Conservation (phyloP, 768 basidiomycete species). For the Macrolepiota albuminosa region DNA sequence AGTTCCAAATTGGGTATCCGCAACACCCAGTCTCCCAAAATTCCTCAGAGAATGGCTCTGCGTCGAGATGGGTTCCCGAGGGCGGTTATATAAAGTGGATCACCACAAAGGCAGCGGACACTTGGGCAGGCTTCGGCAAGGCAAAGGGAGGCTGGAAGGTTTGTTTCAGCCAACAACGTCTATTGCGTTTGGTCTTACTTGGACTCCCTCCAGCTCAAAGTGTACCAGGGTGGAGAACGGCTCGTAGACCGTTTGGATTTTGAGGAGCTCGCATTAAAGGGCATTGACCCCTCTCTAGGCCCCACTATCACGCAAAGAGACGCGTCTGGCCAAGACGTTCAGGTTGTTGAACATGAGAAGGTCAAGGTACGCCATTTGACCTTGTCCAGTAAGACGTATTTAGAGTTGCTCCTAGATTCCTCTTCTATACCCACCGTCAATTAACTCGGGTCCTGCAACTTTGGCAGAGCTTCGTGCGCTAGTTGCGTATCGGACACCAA, state of each 20-base stretch:
- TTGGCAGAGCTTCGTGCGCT: conserved; percentile 47
- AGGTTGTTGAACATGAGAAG: conserved; percentile 17
- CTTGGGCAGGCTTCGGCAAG: conserved; percentile 69
- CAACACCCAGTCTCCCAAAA: conserved; percentile 9
- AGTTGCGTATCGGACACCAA: conserved; percentile 51
- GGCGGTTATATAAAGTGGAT: conserved; percentile 46
- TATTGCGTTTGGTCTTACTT: background rate
- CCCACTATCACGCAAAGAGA: conserved; percentile 36
- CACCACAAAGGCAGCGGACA: conserved; percentile 44
- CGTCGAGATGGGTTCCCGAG: conserved; percentile 29
- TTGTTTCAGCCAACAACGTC: conserved; percentile 15
- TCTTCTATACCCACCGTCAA: conserved; percentile 53
- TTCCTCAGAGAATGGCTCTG: conserved; percentile 20
- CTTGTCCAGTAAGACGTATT: background rate
- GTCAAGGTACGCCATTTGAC: conserved; percentile 1
- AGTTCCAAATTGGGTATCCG: conserved; percentile 33
- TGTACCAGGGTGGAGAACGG: conserved; percentile 61
- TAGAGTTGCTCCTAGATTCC: conserved; percentile 46
- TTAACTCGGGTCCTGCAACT: conserved; percentile 28
- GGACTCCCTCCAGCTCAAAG: conserved; percentile 39
- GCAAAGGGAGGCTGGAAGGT: conserved; percentile 75
- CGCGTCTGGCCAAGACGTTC: conserved; percentile 11
- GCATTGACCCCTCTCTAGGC: conserved; percentile 64
- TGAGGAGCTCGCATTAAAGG: conserved; percentile 74
- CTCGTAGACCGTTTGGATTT: conserved; percentile 72